Conservation (phyloP, 1,284 basidiomycete species). For the Pholiota adiposa region DNA sequence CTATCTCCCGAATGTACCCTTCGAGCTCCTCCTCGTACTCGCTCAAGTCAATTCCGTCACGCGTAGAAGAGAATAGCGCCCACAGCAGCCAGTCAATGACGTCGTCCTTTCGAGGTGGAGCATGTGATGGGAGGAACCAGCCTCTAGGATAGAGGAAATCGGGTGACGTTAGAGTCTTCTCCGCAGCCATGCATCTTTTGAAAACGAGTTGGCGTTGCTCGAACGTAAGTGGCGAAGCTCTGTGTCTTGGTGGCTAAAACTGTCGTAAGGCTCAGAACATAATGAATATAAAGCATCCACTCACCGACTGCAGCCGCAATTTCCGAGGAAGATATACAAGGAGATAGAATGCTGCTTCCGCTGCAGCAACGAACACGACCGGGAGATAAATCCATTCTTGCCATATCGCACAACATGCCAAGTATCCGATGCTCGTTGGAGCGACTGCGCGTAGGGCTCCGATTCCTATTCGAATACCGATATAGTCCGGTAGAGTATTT, state of each 20-base stretch:
- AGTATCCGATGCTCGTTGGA: slow-evolving; percentile 50
- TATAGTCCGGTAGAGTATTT: slow-evolving; percentile 51
- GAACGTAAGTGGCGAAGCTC: slow-evolving; percentile 41
- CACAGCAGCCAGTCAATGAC: slow-evolving; percentile 67
- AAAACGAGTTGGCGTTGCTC: slow-evolving; percentile 54
- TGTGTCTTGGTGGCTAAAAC: slow-evolving; percentile 43
- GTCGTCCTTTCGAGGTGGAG: slow-evolving; percentile 48
- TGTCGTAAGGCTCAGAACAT: background rate
- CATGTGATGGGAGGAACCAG: slow-evolving; percentile 53
- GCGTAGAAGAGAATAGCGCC: slow-evolving; percentile 54
- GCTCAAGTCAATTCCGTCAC: slow-evolving; percentile 49
- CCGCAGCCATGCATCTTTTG: slow-evolving; percentile 44
- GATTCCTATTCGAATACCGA: slow-evolving; percentile 56
- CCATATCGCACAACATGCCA: slow-evolving; percentile 34
- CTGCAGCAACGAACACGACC: slow-evolving; percentile 38
- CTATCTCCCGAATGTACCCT: slow-evolving; percentile 41
- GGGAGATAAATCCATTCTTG: slow-evolving; percentile 19
- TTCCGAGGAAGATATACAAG: slow-evolving; percentile 54
- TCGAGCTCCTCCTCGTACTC: slow-evolving; percentile 44
- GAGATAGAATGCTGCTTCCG: slow-evolving; percentile 54
- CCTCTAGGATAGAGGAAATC: slow-evolving; percentile 43
- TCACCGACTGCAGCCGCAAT: slow-evolving; percentile 50
- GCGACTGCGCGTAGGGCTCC: slow-evolving; percentile 50
- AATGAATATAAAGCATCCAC: slow-evolving; percentile 15
- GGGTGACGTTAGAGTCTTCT: slow-evolving; percentile 14